Conservation (phyloP, 805 yeast genomes). For the Metschnikowia sp. region DNA sequence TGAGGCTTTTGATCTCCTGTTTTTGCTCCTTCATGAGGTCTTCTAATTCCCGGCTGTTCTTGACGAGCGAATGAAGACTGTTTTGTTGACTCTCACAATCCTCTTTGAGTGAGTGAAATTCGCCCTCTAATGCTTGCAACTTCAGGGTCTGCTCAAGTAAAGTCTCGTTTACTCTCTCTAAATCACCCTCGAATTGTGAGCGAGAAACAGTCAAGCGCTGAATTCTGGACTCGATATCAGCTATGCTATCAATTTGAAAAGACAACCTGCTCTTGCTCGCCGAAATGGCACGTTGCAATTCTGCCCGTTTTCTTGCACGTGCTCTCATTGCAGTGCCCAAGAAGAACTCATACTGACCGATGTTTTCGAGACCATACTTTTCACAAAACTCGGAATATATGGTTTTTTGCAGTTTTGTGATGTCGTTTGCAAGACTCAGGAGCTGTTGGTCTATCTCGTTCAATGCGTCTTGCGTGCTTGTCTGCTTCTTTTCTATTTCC, state of each 20-base stretch:
- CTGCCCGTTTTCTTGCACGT: slow-evolving; percentile 58
- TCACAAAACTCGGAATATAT: slow-evolving; percentile 55
- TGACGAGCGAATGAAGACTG: slow-evolving; percentile 1
- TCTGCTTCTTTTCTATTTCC: slow-evolving; percentile 21
- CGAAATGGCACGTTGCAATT: slow-evolving; percentile 57
- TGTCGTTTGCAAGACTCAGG: background rate
- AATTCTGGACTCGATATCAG: slow-evolving; percentile 48
- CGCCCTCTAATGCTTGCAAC: slow-evolving; percentile 22
- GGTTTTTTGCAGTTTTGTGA: slow-evolving; percentile 33
- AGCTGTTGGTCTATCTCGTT: slow-evolving; percentile 15
- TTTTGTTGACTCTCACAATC: slow-evolving; percentile 16
- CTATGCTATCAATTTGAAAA: slow-evolving; percentile 61
- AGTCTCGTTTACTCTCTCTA: slow-evolving; percentile 29
- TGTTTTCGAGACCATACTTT: slow-evolving; percentile 48
- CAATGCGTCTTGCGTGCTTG: slow-evolving; percentile 16
- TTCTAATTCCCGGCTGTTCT: slow-evolving; percentile 2
- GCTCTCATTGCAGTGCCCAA: slow-evolving; percentile 58
- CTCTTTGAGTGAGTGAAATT: slow-evolving; percentile 31
- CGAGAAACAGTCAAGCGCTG: slow-evolving; percentile 30
- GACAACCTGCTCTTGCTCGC: slow-evolving; percentile 56
- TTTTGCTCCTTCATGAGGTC: slow-evolving; percentile 34
- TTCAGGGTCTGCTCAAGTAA: slow-evolving; percentile 14
- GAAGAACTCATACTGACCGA: slow-evolving; percentile 66
- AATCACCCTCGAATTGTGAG: slow-evolving; percentile 26
- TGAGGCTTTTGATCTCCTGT: slow-evolving; percentile 25